Percentiles rank a stretch among this genome's conserved stretches.
Evolutionary conservation across 306 rosid species (phyloP).

Genomic region (Canavalia gladiata): DNA sequence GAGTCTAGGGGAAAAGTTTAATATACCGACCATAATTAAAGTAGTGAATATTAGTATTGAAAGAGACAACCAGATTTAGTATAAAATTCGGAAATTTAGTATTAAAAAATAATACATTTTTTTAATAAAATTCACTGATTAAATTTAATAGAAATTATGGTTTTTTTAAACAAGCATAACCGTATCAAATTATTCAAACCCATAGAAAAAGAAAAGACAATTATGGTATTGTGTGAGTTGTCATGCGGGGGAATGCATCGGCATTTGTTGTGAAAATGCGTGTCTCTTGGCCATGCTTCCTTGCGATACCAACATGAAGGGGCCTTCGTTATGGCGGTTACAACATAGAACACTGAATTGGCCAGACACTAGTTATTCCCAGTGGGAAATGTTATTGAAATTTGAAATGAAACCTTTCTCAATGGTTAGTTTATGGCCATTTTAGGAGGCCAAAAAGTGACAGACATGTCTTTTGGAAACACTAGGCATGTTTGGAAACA

Average conservation of each 20-base stretch:
- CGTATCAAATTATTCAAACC: too few species aligned
- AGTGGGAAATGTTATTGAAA: background rate
- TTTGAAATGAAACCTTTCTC: background rate
- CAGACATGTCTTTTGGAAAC: conserved; percentile 53
- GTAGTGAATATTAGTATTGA: too few species aligned
- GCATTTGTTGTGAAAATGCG: background rate
- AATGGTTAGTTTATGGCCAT: background rate
- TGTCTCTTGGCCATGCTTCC: conserved; percentile 19
- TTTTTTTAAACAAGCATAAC: too few species aligned
- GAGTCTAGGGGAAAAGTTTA: background rate
- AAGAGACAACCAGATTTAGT: too few species aligned
- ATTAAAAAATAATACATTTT: too few species aligned
- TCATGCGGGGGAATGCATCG: conserved; percentile 17
- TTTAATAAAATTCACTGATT: too few species aligned
- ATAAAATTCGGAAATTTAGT: too few species aligned
- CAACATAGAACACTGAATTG: background rate
- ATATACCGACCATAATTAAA: background rate
- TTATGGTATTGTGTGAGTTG: background rate
- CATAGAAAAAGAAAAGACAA: too few species aligned
- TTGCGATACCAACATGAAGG: conserved; percentile 1
- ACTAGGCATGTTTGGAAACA: conserved; percentile 43
- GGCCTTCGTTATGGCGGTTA: background rate
- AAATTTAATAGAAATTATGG: too few species aligned
- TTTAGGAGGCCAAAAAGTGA: conserved; percentile 47
- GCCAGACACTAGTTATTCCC: background rate